Percentiles rank a stretch among this genome's conserved stretches.
phyloP scores from a whole-genome alignment of 306 rosid species.

The Gleditsia sinensis region DNA sequence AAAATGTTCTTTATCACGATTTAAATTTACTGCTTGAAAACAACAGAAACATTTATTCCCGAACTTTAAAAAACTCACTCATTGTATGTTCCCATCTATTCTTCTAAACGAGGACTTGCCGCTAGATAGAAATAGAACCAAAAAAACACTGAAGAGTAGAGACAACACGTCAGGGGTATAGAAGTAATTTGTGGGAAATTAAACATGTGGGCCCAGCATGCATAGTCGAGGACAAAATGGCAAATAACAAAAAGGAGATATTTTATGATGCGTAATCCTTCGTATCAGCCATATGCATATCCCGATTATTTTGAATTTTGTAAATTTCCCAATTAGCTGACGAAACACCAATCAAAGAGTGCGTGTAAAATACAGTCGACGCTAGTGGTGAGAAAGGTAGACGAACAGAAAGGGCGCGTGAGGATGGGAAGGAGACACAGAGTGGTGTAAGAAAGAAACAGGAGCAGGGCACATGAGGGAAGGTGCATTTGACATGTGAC shows the following conservation, averaged over 20 bases:
- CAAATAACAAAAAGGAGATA: not conserved
- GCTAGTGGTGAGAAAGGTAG: not conserved
- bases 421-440: constrained; percentile 30
- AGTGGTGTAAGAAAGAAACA: constrained; percentile 35
- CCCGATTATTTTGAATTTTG: not conserved
- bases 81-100: no score
- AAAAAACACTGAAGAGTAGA: no score
- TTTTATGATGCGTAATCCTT: not conserved
- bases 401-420: constrained; percentile 35
- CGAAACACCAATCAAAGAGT: not conserved
- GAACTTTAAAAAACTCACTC: no score
- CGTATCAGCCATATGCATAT: not conserved
- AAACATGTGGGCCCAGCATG: not conserved
- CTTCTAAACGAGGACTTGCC: no score
- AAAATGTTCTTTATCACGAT: no score
- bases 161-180: not conserved
- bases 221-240: constrained; percentile 12
- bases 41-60: no score
- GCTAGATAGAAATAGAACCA: no score
- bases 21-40: no score
- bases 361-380: constrained; percentile 27
- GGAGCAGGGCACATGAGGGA: constrained; percentile 44
- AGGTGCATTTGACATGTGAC: constrained; percentile 47
- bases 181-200: constrained; percentile 37
- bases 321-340: not conserved